phyloP scores from a whole-genome alignment of 768 basidiomycete genomes.

The Podaxis carcinomalis region DNA sequence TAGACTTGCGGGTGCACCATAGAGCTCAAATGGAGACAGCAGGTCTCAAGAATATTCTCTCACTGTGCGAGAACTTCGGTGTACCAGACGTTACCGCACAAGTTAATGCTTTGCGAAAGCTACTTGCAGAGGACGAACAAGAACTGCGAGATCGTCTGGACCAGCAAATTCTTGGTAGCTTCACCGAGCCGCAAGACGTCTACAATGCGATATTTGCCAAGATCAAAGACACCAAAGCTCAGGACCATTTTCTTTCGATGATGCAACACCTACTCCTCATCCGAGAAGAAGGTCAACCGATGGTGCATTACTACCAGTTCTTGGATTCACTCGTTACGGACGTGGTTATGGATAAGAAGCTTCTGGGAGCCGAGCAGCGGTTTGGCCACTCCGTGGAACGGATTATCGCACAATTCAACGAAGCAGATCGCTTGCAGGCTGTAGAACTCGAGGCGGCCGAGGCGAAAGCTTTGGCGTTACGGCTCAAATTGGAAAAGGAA shows the following conservation, averaged over 20 bases:
- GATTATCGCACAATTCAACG: conserved; percentile 86
- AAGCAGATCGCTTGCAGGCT: conserved; percentile 78
- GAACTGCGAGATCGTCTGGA: conserved; percentile 72
- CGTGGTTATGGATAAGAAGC: conserved; percentile 89
- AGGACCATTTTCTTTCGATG: conserved; percentile 86
- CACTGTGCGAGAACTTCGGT: conserved; percentile 62
- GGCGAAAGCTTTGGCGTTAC: conserved; percentile 58
- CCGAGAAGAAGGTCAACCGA: conserved; percentile 77
- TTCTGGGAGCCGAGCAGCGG: conserved; percentile 77
- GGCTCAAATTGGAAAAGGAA: conserved; percentile 79
- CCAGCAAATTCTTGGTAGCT: conserved; percentile 68
- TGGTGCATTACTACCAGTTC: conserved; percentile 87
- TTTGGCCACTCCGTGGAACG: conserved; percentile 88
- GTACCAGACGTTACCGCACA: conserved; percentile 64
- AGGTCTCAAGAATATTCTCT: conserved; percentile 71
- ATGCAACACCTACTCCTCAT: conserved; percentile 92
- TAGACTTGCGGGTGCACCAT: conserved; percentile 82
- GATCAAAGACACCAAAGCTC: conserved; percentile 74
- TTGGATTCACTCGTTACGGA: conserved; percentile 87
- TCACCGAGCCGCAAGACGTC: conserved; percentile 81
- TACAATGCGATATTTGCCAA: conserved; percentile 78
- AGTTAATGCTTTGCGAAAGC: conserved; percentile 52
- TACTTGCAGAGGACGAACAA: conserved; percentile 72
- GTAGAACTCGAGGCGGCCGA: conserved; percentile 74
- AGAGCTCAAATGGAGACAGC: conserved; percentile 88